Base-by-base conservation (phyloP, 1,139 yeast species). In the Sugiyamaella novakii region DNA sequence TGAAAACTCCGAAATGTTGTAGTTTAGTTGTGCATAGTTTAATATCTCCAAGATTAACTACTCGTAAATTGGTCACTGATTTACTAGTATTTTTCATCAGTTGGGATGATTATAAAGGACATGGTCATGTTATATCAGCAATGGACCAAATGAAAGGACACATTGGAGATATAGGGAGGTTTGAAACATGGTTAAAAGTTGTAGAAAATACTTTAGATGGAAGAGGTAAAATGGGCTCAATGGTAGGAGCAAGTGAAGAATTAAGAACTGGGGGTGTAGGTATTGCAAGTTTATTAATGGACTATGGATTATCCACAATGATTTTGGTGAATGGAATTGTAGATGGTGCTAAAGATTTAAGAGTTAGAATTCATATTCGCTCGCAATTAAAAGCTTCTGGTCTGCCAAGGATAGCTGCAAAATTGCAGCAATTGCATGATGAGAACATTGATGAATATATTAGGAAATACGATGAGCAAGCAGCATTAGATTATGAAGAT, bases 231-330 rank as follows among this genome's bases (percentile, higher is more conserved):
- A 76, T 85, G 76, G 95, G 96, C 12, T 87, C 96, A 0, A 70
- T 84, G 59, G 98, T 92, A 6, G 97, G 97, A 1, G 96, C 97
- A 0, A 83, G 91, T 54, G 95, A 85, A n/a, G 98, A 92, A 57
- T 75, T 83, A 49, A 81, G 82, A 54, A 72, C 79, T 11, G 75
- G 80, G 7, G 87, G 88, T 1, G 64, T 76, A 1, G 69, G 74
- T 2, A 78, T 83, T 36, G 96, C 89, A 61, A 81, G 80, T 55
- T 81, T 85, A 47, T 75, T 92, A 24, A 71, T 83, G 58, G 97
- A 91, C 55, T 92, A 91, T 66, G 82, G 92, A 29, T 73, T 84
- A 43, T 80, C 91, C 14, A 84, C 96, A 0, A 76, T 91, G 77
- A 73, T 88, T 33, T 76, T 92, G 52, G 78, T 91, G 45, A 85